Evolutionary conservation across 106 monocot genomes (phyloP), one percentile per base, ranked within the genome.

Genomic region (Platanthera guangdongensis): DNA sequence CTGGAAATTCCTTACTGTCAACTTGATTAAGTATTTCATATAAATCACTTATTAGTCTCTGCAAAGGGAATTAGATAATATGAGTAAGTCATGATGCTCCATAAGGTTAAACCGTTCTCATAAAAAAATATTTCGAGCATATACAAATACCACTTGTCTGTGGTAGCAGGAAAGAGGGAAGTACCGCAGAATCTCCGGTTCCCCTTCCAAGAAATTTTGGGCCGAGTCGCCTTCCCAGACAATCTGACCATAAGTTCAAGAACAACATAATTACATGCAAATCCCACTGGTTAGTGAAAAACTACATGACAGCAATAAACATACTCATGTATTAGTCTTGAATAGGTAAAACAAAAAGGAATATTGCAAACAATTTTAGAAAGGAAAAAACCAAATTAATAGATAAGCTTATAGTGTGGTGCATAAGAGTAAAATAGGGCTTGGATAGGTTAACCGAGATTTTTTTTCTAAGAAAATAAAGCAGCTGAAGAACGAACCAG

Each of bases 211-310:
- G 84, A 87, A 94, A 85, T 47, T 76, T 84, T 13, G 94, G 91
- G 70, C 94, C 91, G 32, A 88, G 81, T 59, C 91, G 81, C 84
- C 89, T 89, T 84, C 89, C 89, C 18, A 94, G 84, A 86, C 94
- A 94, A 94, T 91, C 94, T 94, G 77, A 81, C 81, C 75, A 6
- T 57, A 50, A 54, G 18, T 52, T 78, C 39, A 75, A 50, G 50
- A 50, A 8, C 45, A 16, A 50, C 10, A 69, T 71, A 15, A 50
- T 57, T 53, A 18, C 60, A 60, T 60, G 60, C 6, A 60, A 60
- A 60, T 39, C 60, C 60, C 49, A 46, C 9, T 57, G 39, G 51
- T 47, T 18, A 18, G 51, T 68, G 51, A 77, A 39, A 50, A 69
- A 21, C 18, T 4, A 50, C n/a, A 16, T 4, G 1, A 49, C 7